Conservation (phyloP, 2,329 filamentous ascomycete genomes). For the Aaosphaeria pasadenensis region DNA sequence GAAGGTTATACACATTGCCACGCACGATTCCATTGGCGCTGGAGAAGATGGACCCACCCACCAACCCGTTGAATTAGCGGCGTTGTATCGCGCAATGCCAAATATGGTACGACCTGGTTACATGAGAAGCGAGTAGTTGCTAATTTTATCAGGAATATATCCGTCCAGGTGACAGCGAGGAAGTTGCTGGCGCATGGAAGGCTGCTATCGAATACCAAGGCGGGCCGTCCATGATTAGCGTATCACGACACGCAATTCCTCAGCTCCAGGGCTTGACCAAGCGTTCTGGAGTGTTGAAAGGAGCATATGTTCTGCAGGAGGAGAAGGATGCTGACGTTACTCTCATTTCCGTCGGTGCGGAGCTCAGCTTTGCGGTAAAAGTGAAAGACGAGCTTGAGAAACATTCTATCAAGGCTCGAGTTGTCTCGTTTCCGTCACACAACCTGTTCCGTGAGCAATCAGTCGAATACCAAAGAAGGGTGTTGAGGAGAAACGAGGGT, state of each 20-base stretch:
- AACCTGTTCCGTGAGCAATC: slow-evolving; percentile 7
- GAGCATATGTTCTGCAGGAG: slow-evolving; percentile 48
- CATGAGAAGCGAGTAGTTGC: background rate
- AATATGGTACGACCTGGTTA: slow-evolving; percentile 53
- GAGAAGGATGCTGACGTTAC: slow-evolving; percentile 48
- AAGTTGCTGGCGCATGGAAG: slow-evolving; percentile 55
- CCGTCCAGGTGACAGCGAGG: slow-evolving; percentile 58
- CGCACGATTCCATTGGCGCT: slow-evolving; percentile 54
- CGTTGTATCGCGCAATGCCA: slow-evolving; percentile 61
- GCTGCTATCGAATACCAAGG: slow-evolving; percentile 44
- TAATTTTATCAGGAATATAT: slow-evolving; percentile 47
- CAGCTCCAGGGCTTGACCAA: slow-evolving; percentile 37
- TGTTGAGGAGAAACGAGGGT: slow-evolving; percentile 5
- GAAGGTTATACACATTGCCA: slow-evolving; percentile 58
- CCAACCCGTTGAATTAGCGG: slow-evolving; percentile 57
- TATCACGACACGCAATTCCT: slow-evolving; percentile 46
- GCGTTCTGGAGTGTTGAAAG: slow-evolving; percentile 42
- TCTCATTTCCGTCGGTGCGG: slow-evolving; percentile 49
- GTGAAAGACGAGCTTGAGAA: slow-evolving; percentile 38
- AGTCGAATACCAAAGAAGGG: slow-evolving; percentile 6
- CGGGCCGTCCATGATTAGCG: slow-evolving; percentile 49
- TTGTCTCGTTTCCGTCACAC: slow-evolving; percentile 45
- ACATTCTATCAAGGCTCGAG: slow-evolving; percentile 42
- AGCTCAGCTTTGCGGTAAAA: slow-evolving; percentile 47
- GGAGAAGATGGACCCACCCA: slow-evolving; percentile 63